Evolutionary conservation across 1,284 basidiomycete species (phyloP), one percentile per base, ranked within the genome.

Genomic region (Cronartium quercuum): DNA sequence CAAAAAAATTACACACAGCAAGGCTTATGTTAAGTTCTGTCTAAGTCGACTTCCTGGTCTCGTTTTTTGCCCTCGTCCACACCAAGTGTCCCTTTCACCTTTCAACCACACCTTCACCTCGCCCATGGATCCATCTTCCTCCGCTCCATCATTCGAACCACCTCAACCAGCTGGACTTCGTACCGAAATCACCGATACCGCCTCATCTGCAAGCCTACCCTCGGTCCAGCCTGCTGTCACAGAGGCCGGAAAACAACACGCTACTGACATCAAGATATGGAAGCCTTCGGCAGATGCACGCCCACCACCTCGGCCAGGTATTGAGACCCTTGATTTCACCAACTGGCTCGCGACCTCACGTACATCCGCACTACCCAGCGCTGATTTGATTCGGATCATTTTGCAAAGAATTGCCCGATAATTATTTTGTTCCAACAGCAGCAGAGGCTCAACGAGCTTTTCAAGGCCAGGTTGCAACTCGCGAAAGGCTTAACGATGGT

Each of bases 381-480:
- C 71, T 41, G 42, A 68, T n/a, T 40, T 3, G 18, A 21, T 37
- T 37, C 42, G 34, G 13, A 35, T 29, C 29, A 58, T 13, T n/a
- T 58, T 0, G 21, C 34, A 42, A 34, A 65, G 84, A 86, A 6
- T 78, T 90, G 7, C 87, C 90, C 1, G 89, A 91, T 74, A 85
- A 86, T 1, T 91, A 89, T 81, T 91, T 92, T 78, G 86, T 85
- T 18, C 90, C 90, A 0, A 91, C 89, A 0, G 78, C 88, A 2
- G 84, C 87, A 10, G 92, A 95, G 81, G 82, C 94, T 76, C 88
- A 87, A 78, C 84, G 85, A 1, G 89, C 90, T 0, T 83, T 82
- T 75, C 89, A 91, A 78, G 84, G 86, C 0, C 85, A 86, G 24
- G 83, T 86, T 4, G 85, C 87, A 6, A 85, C 88, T 3, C 86